phyloP scores from a whole-genome alignment of 2,329 filamentous ascomycete species.

The Coniochaeta sp. region DNA sequence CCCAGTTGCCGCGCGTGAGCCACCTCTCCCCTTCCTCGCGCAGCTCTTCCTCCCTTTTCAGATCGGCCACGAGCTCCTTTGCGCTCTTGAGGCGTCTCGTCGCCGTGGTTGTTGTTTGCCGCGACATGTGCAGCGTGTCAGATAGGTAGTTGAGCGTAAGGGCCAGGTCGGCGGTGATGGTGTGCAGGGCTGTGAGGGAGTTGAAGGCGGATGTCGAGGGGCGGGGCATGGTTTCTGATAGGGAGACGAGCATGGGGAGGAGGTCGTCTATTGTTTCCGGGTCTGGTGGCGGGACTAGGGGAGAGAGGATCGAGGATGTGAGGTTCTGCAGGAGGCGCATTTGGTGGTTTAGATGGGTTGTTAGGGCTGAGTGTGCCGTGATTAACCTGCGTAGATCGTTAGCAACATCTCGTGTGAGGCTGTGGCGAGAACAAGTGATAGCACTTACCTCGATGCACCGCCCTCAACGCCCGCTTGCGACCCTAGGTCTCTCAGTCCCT shows the following conservation, averaged over 20 bases:
- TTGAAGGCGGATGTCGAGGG: conserved; percentile 54
- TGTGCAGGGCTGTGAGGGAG: conserved; percentile 61
- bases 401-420: background rate
- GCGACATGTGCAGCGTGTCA: conserved; percentile 89
- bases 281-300: conserved; percentile 55
- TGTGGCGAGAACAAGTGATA: background rate
- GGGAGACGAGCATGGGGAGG: conserved; percentile 57
- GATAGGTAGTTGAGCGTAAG: conserved; percentile 78
- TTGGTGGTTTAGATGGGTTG: conserved; percentile 68
- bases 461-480: conserved; percentile 67
- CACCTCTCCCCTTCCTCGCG: conserved; percentile 77
- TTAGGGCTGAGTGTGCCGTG: conserved; percentile 66
- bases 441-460: conserved; percentile 58
- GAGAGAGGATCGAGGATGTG: conserved; percentile 62
- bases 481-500: conserved; percentile 62
- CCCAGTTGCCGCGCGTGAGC: conserved; percentile 78
- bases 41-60: conserved; percentile 74
- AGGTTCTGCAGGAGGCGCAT: conserved; percentile 68
- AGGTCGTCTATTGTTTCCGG: conserved; percentile 60
- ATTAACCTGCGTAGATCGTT: conserved; percentile 49
- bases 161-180: conserved; percentile 64
- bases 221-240: conserved; percentile 60
- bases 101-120: conserved; percentile 78
- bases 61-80: conserved; percentile 77
- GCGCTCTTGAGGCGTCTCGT: conserved; percentile 72